These are phyloP conservation scores for Alternaria rosae DNA, from an alignment of 2,329 filamentous ascomycete genomes.

Conservation along the genomic window DNA sequence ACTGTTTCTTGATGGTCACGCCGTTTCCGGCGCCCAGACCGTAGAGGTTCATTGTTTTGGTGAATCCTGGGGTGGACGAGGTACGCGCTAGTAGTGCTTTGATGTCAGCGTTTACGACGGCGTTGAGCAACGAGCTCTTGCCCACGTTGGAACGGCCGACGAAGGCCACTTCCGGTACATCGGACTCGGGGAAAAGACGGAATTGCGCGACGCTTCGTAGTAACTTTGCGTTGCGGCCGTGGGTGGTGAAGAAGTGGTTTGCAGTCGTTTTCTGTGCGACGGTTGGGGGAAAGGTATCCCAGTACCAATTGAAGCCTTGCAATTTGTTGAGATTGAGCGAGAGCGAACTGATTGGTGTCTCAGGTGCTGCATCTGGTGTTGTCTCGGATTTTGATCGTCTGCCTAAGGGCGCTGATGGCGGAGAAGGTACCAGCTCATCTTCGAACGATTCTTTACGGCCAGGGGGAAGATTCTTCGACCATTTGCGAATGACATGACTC, in stretches of 20 bases:
- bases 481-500: neutral
- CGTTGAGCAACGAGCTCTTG: conserved; percentile 72
- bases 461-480: neutral
- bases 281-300: conserved; percentile 40
- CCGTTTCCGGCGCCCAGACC: conserved; percentile 57
- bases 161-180: conserved; percentile 69
- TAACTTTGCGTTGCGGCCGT: conserved; percentile 55
- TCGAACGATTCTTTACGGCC: neutral
- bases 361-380: neutral
- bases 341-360: conserved; percentile 7
- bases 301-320: conserved; percentile 43
- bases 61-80: conserved; percentile 67
- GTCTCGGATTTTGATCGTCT: neutral
- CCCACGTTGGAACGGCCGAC: conserved; percentile 75
- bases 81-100: conserved; percentile 54
- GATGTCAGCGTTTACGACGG: conserved; percentile 58
- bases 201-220: conserved; percentile 69
- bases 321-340: conserved; percentile 12
- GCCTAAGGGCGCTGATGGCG: conserved; percentile 19
- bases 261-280: conserved; percentile 51
- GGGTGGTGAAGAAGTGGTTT: conserved; percentile 53
- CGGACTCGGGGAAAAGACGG: conserved; percentile 62
- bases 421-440: conserved; percentile 17
- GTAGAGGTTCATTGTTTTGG: conserved; percentile 71
- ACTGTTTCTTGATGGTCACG: conserved; percentile 31